These are phyloP conservation scores for Malus hybrid DNA, from an alignment of 331 rosid species.

Conservation along the genomic window DNA sequence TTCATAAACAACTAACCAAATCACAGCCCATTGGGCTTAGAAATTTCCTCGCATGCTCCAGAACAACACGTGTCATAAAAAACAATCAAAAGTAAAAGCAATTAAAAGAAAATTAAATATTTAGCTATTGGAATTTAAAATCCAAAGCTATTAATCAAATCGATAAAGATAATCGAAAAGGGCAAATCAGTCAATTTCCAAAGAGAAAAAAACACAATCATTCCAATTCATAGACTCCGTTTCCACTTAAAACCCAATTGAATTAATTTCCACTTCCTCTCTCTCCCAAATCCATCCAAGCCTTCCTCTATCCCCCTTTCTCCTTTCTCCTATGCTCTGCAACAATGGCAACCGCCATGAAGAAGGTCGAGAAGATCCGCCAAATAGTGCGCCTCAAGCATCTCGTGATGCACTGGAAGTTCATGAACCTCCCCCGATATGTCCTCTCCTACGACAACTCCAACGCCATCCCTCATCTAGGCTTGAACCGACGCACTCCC, in stretches of 20 bases:
- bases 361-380: slow-evolving; percentile 35
- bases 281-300: too few relatives aligned
- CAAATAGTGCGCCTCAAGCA: slow-evolving; percentile 43
- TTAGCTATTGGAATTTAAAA: too few relatives aligned
- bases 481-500: slow-evolving; percentile 1
- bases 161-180: neutral
- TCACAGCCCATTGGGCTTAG: neutral
- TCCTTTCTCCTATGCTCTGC: neutral
- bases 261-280: neutral
- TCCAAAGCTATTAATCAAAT: neutral
- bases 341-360: slow-evolving; percentile 30
- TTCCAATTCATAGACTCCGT: neutral
- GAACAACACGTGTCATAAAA: too few relatives aligned
- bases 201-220: neutral
- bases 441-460: neutral
- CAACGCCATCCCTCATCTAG: too few relatives aligned
- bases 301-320: neutral
- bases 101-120: too few relatives aligned
- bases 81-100: too few relatives aligned
- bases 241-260: neutral
- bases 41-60: too few relatives aligned
- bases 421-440: slow-evolving; percentile 15
- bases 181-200: neutral
- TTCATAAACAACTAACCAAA: neutral
- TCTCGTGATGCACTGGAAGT: slow-evolving; percentile 36